A percentile compares a stretch with the other conserved stretches of the same genome.
Conservation (phyloP, 2,329 filamentous ascomycete genomes). For the Calonectria crousiana region DNA sequence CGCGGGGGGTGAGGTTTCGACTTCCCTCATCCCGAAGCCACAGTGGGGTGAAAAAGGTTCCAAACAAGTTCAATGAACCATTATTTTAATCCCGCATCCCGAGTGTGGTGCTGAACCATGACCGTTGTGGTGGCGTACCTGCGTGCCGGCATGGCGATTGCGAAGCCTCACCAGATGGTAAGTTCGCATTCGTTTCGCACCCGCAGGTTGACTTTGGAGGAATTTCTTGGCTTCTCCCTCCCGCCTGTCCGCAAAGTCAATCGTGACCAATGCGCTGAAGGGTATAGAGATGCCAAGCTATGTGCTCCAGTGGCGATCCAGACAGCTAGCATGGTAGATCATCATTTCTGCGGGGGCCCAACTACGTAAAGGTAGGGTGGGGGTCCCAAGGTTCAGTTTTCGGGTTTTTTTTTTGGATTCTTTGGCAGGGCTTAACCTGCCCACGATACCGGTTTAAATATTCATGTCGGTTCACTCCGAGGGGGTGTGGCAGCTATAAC, state of each 20-base stretch:
- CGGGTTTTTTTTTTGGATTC: background rate
- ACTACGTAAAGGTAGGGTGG: background rate
- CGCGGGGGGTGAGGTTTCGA: background rate
- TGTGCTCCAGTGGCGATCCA: background rate
- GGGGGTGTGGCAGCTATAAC: background rate
- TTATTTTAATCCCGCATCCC: background rate
- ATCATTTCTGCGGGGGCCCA: background rate
- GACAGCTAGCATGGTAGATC: background rate
- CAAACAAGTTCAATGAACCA: background rate
- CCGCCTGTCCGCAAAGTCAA: no score
- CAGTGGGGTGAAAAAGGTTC: background rate
- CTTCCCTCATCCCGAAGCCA: background rate
- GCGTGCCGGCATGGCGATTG: background rate
- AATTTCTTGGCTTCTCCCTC: background rate
- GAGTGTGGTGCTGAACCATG: background rate
- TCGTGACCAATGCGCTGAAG: background rate
- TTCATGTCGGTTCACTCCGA: background rate
- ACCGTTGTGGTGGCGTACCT: background rate
- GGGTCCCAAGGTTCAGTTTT: background rate
- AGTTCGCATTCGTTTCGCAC: background rate
- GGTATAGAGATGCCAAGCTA: background rate
- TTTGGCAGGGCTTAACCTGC: background rate
- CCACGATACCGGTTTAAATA: background rate
- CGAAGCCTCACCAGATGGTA: background rate
- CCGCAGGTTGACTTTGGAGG: background rate